These are phyloP conservation scores for Craspedostauros australis DNA, from an alignment of 108 stramenopile genomes.

Conservation along the genomic window DNA sequence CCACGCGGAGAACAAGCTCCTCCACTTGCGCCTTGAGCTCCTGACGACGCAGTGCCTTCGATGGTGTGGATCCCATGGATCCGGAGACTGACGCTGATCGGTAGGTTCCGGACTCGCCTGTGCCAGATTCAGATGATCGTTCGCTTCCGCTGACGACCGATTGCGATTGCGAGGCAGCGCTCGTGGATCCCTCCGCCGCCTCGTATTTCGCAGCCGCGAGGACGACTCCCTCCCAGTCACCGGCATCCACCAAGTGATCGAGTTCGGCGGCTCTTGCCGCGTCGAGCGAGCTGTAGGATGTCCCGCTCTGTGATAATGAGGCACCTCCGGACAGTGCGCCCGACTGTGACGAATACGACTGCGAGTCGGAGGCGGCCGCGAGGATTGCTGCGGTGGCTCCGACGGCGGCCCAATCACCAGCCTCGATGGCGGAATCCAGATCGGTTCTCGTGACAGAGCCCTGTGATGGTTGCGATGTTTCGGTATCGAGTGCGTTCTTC, in stretches of 20 bases:
- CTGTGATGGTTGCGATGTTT: constrained; percentile 3
- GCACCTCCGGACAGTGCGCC: background rate
- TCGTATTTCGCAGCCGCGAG: constrained; percentile 81
- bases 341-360: constrained; percentile 41
- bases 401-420: constrained; percentile 86
- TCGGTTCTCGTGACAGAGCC: constrained; percentile 32
- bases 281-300: constrained; percentile 27
- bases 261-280: constrained; percentile 70
- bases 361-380: constrained; percentile 68
- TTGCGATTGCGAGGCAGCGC: background rate
- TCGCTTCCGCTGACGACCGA: background rate
- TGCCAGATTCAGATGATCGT: background rate
- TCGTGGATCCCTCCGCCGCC: constrained; percentile 37
- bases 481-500: no score
- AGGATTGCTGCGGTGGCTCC: constrained; percentile 79
- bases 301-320: background rate
- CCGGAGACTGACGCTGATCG: constrained; percentile 8
- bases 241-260: constrained; percentile 81
- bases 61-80: background rate
- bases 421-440: constrained; percentile 69
- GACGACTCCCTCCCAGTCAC: constrained; percentile 83
- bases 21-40: constrained; percentile 77
- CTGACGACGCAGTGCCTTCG: constrained; percentile 38
- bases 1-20: constrained; percentile 72
- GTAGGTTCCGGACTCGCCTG: constrained; percentile 1